Evolutionary conservation across 805 yeast species (phyloP).

Genomic region (Cyberlindnera bimundalis): DNA sequence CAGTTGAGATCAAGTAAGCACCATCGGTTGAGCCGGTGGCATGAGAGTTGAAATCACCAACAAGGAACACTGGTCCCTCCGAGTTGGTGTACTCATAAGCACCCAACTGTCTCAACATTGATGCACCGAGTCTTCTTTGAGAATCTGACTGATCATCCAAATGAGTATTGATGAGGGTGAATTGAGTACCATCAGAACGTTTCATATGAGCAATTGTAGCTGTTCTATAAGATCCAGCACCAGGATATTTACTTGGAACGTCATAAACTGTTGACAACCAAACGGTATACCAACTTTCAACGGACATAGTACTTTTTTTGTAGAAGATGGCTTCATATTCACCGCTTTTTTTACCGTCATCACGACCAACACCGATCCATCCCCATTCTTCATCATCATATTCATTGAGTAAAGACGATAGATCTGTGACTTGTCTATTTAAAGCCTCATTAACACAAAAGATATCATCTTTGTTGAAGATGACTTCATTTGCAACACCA

Average conservation of each 20-base stretch:
- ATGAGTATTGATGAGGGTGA: constrained; percentile 40
- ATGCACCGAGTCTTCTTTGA: constrained; percentile 16
- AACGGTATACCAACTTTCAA: constrained; percentile 35
- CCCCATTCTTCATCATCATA: constrained; percentile 22
- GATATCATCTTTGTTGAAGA: constrained; percentile 32
- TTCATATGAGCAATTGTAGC: constrained; percentile 36
- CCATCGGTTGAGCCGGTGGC: constrained; percentile 9
- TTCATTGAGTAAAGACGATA: constrained; percentile 28
- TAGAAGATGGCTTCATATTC: constrained; percentile 43
- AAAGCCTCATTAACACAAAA: constrained; percentile 39
- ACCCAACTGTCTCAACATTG: constrained; percentile 25
- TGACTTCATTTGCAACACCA: constrained; percentile 34
- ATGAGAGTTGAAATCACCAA: constrained; percentile 44
- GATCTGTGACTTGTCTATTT: constrained; percentile 36
- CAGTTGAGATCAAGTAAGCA: constrained; percentile 12
- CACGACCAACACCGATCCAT: constrained; percentile 45
- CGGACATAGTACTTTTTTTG: constrained; percentile 29
- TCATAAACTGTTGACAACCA: constrained; percentile 43
- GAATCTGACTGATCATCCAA: constrained; percentile 39
- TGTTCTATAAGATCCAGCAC: constrained; percentile 39
- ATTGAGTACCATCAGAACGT: constrained; percentile 18
- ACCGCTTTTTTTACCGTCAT: constrained; percentile 39
- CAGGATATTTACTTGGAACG: constrained; percentile 37
- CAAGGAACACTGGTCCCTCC: constrained; percentile 36
- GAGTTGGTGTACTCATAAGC: constrained; percentile 35